Evolutionary conservation across 1,284 basidiomycete species (phyloP), one percentile per base, ranked within the genome.

Genomic region (Malassezia caprae): DNA sequence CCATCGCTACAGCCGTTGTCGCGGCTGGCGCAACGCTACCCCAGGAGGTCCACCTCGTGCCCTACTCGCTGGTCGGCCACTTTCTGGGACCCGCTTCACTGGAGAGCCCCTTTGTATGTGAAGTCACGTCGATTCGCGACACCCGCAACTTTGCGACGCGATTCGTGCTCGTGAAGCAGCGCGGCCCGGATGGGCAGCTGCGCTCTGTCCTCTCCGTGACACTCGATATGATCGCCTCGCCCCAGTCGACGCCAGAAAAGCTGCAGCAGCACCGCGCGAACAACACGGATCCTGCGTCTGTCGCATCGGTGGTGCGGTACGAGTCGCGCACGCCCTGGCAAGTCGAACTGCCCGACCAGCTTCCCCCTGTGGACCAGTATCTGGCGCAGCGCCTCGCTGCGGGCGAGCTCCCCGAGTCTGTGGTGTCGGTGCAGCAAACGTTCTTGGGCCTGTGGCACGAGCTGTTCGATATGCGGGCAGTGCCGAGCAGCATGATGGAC

Each of bases 81-180:
- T 70, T 63, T 27, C 59, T 68, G 6, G 67, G 68, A 1, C 67
- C 68, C 4, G 64, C 63, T 7, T 37, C 47, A 4, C 46, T 63
- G 13, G 51, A 65, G 31, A 54, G 50, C 17, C 60, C 52, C 4
- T 67, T 62, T 32, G 60, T 60, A 21, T 59, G 63, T 23, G 51
- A 48, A 15, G 67, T 70, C 13, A 32, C 28, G 11, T 35, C 43
- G 15, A 37, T 70, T 13, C 62, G 68, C 27, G 57, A 57, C 42
- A 70, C 68, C 1, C 62, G 68, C 12, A 59, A 63, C 3, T 70
- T 70, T 41, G 53, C 52, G 0, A 70, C 68, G 3, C 63, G 67
- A 23, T 56, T 59, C 39, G 62, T 70, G 11, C 27, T 59, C 11
- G 60, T 61, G 2, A 59, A 37, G 17, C 68, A 70, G 41, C 34